Percentiles rank a stretch among this genome's conserved stretches.
These are phyloP conservation scores for Effrenium voratum DNA, from an alignment of 73 alveolate species.

Conservation along the genomic window DNA sequence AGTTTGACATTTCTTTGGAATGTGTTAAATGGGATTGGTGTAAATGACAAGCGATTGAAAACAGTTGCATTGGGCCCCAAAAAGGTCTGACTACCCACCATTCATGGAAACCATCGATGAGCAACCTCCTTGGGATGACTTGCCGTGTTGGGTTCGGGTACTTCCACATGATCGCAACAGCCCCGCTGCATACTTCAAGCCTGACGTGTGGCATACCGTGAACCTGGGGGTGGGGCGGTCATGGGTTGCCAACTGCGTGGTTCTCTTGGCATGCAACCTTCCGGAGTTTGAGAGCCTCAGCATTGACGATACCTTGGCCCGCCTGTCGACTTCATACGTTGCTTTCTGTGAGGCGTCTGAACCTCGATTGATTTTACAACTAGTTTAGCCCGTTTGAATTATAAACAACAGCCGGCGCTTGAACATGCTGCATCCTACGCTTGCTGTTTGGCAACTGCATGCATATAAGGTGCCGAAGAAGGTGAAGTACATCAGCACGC, in stretches of 20 bases:
- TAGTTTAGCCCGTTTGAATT: background rate
- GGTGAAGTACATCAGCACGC: background rate
- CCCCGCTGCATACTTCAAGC: background rate
- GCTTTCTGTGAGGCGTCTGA: conserved; percentile 11
- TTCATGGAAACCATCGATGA: conserved; percentile 64
- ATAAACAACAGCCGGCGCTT: background rate
- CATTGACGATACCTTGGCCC: background rate
- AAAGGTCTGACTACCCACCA: background rate
- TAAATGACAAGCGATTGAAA: too few relatives aligned
- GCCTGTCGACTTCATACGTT: background rate
- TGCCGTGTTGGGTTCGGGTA: background rate
- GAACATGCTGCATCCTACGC: background rate
- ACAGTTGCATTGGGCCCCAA: too few relatives aligned
- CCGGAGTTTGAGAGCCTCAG: background rate
- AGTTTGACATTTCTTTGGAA: too few relatives aligned
- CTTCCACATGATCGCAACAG: background rate
- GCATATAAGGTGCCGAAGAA: background rate
- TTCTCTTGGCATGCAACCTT: background rate
- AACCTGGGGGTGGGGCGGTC: conserved; percentile 30
- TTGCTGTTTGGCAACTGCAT: background rate
- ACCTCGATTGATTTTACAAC: background rate
- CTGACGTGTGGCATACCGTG: conserved; percentile 36
- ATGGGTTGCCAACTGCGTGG: background rate
- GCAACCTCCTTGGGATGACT: conserved; percentile 2
- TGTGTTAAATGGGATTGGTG: too few relatives aligned